Conservation (phyloP, 148 eudicot genomes). For the Camellia japonica region DNA sequence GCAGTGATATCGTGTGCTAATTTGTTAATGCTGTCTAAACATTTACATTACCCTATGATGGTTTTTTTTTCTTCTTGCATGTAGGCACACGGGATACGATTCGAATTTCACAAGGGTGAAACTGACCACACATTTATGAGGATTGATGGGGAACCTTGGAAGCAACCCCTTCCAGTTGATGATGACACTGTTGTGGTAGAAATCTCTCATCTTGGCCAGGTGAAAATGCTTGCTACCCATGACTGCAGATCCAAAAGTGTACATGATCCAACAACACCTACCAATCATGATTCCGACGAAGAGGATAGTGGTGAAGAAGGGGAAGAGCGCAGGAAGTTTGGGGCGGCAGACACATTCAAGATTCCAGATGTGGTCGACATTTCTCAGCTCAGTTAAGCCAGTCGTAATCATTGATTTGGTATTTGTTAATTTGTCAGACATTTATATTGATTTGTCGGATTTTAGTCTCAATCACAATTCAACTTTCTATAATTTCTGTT, state of each 20-base stretch:
- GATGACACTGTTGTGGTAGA: conserved; percentile 82
- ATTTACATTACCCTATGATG: not conserved
- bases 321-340: conserved; percentile 80
- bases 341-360: conserved; percentile 84
- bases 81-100: conserved; percentile 64
- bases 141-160: conserved; percentile 98
- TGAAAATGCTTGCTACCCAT: conserved; percentile 78
- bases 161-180: conserved; percentile 75
- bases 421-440: not conserved
- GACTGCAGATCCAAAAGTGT: conserved; percentile 59
- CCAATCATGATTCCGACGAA: conserved; percentile 18
- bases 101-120: conserved; percentile 81
- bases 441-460: not conserved
- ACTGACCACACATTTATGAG: conserved; percentile 80
- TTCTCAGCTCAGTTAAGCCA: conserved; percentile 56
- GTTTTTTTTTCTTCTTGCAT: not conserved
- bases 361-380: conserved; percentile 78
- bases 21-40: not conserved
- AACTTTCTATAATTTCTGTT: not conserved
- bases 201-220: conserved; percentile 79
- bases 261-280: conserved; percentile 36
- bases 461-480: not conserved
- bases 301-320: conserved; percentile 55
- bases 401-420: not conserved
- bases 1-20: not conserved